Evolutionary conservation across 345 rosid species (phyloP), one percentile per base, ranked within the genome.

Genomic region (Aurinia saxatilis): DNA sequence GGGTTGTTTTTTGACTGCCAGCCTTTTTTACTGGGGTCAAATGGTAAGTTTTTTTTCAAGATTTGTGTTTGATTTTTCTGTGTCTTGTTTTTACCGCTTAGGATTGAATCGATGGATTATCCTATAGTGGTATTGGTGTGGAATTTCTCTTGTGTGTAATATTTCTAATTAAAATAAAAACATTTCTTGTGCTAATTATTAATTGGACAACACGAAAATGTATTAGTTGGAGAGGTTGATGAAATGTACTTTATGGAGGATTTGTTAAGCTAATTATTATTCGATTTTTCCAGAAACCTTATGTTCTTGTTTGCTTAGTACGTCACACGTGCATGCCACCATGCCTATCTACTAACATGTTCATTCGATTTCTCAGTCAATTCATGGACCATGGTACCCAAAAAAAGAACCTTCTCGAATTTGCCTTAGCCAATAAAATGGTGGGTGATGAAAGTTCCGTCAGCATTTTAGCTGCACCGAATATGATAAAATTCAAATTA

Each of bases 191-290:
- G n/a, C 21, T 50, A 11, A 41, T 50, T 25, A 14, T 31, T 15
- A 50, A 50, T 16, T 33, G 38, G 38, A 27, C 35, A n/a, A n/a
- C 45, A 10, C 10, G 25, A 49, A 18, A 53, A 30, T 31, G 21
- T 48, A 40, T 51, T 44, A 60, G 73, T 60, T 68, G 67, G 55
- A 10, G 73, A 68, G 41, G 73, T 51, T 68, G 61, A 68, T 49
- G 61, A 68, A 40, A 27, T 57, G 34, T 47, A 17, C 34, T 48
- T 38, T 40, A 40, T 50, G 52, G 66, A 51, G 60, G 48, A 60
- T 68, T 68, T 25, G 62, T 60, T 69, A 68, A 68, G 55, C 73
- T 60, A 52, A 21, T 27, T 4, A 68, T 36, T 60, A 44, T 45
- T 68, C 35, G 49, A 60, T 35, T 52, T 60, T 40, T 60, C 36